phyloP scores from a whole-genome alignment of 805 yeast species.

The Debaryomyces prosopidis region DNA sequence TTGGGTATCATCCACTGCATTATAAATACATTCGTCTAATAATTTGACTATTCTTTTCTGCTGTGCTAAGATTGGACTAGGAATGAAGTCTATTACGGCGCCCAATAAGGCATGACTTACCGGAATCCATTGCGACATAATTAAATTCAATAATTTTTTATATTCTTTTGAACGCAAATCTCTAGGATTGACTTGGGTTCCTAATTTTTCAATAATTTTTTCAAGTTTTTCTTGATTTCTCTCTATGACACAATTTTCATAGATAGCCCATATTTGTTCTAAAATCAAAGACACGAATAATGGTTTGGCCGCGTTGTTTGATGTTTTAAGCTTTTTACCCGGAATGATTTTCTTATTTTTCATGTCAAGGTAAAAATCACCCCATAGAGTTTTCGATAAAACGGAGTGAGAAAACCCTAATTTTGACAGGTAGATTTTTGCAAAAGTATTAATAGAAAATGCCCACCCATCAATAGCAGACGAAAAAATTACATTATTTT shows the following conservation, averaged over 20 bases:
- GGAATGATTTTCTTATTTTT: constrained; percentile 82
- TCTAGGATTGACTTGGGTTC: constrained; percentile 67
- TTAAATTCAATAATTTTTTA: constrained; percentile 56
- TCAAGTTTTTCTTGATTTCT: constrained; percentile 70
- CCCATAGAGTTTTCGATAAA: constrained; percentile 90
- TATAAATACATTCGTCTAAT: constrained; percentile 43
- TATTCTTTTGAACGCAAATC: constrained; percentile 81
- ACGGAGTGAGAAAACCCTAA: constrained; percentile 80
- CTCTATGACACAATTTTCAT: constrained; percentile 65
- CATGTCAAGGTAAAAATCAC: constrained; percentile 87
- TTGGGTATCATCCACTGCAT: constrained; percentile 45
- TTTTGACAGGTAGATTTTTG: constrained; percentile 80
- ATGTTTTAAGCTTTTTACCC: constrained; percentile 61
- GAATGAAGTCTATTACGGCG: constrained; percentile 80
- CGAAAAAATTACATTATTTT: constrained; percentile 87
- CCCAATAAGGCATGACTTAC: constrained; percentile 81
- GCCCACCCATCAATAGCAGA: constrained; percentile 98
- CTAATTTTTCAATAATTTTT: constrained; percentile 71
- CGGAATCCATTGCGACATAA: constrained; percentile 94
- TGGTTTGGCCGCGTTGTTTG: constrained; percentile 57
- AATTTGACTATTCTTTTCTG: constrained; percentile 66
- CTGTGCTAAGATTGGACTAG: constrained; percentile 83
- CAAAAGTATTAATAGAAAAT: constrained; percentile 83
- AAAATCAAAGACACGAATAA: constrained; percentile 83
- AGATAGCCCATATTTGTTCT: constrained; percentile 91